These are phyloP conservation scores for Penicillium brevicompactum DNA, from an alignment of 2,329 filamentous ascomycete species.

Conservation along the genomic window DNA sequence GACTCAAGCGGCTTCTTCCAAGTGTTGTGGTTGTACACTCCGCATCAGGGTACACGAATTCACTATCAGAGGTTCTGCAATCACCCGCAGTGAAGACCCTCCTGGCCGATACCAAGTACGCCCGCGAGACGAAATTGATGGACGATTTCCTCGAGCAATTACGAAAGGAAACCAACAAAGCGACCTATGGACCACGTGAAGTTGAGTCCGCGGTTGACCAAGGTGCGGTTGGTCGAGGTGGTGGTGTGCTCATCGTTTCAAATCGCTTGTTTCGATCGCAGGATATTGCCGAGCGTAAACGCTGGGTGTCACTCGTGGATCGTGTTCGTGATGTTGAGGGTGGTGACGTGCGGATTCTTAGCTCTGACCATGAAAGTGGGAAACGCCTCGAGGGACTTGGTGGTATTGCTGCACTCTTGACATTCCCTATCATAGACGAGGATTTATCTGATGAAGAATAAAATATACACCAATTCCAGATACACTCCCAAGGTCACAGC, in stretches of 20 bases:
- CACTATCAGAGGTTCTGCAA: constrained; percentile 82
- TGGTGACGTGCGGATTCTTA: constrained; percentile 85
- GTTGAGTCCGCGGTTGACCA: constrained; percentile 81
- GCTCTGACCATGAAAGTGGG: constrained; percentile 92
- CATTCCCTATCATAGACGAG: constrained; percentile 81
- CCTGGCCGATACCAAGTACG: constrained; percentile 85
- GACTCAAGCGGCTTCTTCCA: constrained; percentile 68
- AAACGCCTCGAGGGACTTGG: constrained; percentile 80
- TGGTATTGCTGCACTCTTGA: constrained; percentile 85
- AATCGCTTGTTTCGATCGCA: constrained; percentile 85
- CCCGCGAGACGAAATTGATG: constrained; percentile 79
- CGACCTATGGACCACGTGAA: constrained; percentile 85
- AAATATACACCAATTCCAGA: background rate
- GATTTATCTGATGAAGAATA: constrained; percentile 64
- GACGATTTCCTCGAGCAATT: constrained; percentile 79
- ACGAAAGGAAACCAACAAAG: constrained; percentile 80
- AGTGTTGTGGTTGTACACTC: constrained; percentile 73
- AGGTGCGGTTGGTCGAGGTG: constrained; percentile 84
- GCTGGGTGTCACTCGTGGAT: constrained; percentile 85
- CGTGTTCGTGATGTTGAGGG: constrained; percentile 78
- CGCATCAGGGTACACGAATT: constrained; percentile 82
- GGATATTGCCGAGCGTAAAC: constrained; percentile 72
- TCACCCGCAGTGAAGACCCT: constrained; percentile 75
- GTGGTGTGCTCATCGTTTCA: constrained; percentile 81
- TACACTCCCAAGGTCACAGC: background rate